These are phyloP conservation scores for Casuarina cunninghamiana DNA, from an alignment of 306 rosid genomes.

Conservation along the genomic window DNA sequence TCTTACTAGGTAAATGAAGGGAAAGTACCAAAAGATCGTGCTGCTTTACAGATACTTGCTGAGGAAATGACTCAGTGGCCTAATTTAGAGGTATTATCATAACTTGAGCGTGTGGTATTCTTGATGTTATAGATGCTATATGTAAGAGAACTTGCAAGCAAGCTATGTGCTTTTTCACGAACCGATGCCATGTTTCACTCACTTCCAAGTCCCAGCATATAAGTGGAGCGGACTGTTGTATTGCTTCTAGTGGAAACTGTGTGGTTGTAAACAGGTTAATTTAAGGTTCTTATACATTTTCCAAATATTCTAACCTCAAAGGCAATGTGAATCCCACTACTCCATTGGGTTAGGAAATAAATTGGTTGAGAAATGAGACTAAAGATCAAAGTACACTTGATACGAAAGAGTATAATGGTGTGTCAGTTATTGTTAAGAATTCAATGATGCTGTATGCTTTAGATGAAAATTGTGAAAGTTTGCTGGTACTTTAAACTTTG, in stretches of 20 bases:
- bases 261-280: background rate
- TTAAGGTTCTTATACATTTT: too few relatives aligned
- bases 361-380: background rate
- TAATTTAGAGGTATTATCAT: constrained; percentile 72
- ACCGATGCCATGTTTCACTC: background rate
- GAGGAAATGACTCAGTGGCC: constrained; percentile 93
- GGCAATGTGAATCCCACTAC: background rate
- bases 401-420: background rate
- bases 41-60: constrained; percentile 73
- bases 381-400: background rate
- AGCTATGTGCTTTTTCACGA: background rate
- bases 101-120: constrained; percentile 19
- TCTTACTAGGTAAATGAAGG: constrained; percentile 79
- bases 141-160: constrained; percentile 1
- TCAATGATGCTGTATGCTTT: background rate
- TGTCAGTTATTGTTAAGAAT: background rate
- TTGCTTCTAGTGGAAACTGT: background rate
- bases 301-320: background rate
- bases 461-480: background rate
- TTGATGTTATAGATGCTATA: background rate
- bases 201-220: background rate
- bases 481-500: background rate
- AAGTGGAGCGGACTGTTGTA: background rate
- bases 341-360: background rate
- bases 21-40: constrained; percentile 63